Evolutionary conservation across 129 eudicot species (phyloP).

Genomic region (Flaveria linearis): DNA sequence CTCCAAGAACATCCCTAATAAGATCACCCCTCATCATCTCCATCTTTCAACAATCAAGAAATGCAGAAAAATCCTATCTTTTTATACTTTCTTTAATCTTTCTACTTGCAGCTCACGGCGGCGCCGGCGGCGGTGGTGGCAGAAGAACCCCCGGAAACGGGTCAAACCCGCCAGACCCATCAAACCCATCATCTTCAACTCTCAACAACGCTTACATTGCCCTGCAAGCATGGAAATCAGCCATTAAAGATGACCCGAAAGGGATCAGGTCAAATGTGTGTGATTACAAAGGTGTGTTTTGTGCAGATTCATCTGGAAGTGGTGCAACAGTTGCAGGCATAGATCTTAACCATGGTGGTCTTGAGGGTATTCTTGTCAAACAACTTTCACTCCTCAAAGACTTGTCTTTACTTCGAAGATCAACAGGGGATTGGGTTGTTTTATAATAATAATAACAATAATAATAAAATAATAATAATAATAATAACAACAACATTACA

Average conservation of each 20-base stretch:
- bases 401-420: slow-evolving; percentile 66
- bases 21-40: slow-evolving; percentile 18
- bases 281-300: too few species aligned
- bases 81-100: slow-evolving; percentile 26
- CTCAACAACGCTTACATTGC: slow-evolving; percentile 58
- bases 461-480: too few species aligned
- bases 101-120: slow-evolving; percentile 18
- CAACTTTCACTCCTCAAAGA: slow-evolving; percentile 62
- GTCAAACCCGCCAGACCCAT: slow-evolving; percentile 18
- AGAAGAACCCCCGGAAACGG: slow-evolving; percentile 21
- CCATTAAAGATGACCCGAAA: too few species aligned
- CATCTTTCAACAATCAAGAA: slow-evolving; percentile 23
- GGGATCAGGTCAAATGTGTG: too few species aligned
- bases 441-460: too few species aligned
- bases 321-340: too few species aligned
- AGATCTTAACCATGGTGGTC: slow-evolving; percentile 76
- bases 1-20: slow-evolving; percentile 25
- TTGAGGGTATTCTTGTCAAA: slow-evolving; percentile 62
- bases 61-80: slow-evolving; percentile 20
- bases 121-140: background rate
- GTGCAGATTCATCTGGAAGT: too few species aligned
- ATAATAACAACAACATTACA: too few species aligned
- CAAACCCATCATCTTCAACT: slow-evolving; percentile 2
- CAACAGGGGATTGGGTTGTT: too few species aligned
- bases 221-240: slow-evolving; percentile 81